Conservation (phyloP, 192 early-diverging fungal species). For the Coemansia sp. region DNA sequence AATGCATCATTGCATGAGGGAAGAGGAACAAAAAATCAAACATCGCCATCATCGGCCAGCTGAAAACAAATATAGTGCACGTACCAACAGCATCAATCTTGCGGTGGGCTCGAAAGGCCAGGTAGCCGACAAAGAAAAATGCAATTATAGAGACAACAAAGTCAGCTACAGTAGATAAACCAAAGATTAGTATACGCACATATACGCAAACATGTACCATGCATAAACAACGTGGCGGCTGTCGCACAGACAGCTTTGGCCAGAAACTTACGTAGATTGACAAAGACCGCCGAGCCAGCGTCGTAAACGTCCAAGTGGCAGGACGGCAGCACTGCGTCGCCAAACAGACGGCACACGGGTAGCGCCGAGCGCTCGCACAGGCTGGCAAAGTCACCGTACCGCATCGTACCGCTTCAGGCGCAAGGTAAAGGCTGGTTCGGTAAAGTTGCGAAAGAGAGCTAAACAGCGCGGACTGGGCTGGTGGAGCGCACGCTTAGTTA, state of each 20-base stretch:
- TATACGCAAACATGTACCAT: not conserved
- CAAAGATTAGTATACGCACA: not conserved
- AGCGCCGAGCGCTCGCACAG: slow-evolving; percentile 52
- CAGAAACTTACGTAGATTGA: slow-evolving; percentile 46
- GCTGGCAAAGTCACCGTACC: slow-evolving; percentile 54
- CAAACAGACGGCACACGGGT: slow-evolving; percentile 51
- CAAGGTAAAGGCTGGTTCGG: not conserved
- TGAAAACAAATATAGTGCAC: slow-evolving; percentile 10
- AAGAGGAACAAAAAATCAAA: slow-evolving; percentile 5
- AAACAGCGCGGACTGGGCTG: not conserved
- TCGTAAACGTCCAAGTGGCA: slow-evolving; percentile 30
- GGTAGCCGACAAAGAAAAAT: slow-evolving; percentile 41
- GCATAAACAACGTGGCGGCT: not conserved
- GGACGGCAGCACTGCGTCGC: slow-evolving; percentile 26
- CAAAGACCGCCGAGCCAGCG: slow-evolving; percentile 27
- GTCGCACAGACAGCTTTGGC: not conserved
- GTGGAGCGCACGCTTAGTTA: not conserved
- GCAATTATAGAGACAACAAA: slow-evolving; percentile 52
- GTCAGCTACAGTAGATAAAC: slow-evolving; percentile 37
- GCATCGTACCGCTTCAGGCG: slow-evolving; percentile 28
- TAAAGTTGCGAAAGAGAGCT: not conserved
- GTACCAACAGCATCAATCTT: slow-evolving; percentile 56
- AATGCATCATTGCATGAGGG: not conserved
- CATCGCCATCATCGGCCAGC: not conserved
- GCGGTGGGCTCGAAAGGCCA: slow-evolving; percentile 48